Evolutionary conservation across 2,329 filamentous ascomycete species (phyloP).

Genomic region (Ophiostoma novo-ulmi): DNA sequence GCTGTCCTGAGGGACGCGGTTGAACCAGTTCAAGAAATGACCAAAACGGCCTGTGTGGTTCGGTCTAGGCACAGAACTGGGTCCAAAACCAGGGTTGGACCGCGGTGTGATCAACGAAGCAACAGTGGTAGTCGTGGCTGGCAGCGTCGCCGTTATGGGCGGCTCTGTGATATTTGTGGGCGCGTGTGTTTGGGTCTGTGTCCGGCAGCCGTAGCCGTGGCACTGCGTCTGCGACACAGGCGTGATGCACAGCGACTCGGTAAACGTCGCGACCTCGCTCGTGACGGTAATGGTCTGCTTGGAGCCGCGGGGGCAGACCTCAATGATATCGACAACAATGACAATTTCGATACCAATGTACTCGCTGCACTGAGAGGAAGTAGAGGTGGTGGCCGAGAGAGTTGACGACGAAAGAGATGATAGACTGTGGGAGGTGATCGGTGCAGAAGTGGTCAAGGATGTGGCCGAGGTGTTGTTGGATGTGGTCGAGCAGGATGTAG

Average conservation of each 20-base stretch:
- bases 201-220: slow-evolving; percentile 22
- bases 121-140: neutral
- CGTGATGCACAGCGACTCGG: slow-evolving; percentile 19
- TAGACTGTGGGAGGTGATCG: neutral
- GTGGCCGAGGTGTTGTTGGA: neutral
- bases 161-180: neutral
- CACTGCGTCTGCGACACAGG: slow-evolving; percentile 4
- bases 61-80: neutral
- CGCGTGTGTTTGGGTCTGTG: neutral
- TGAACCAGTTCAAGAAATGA: slow-evolving; percentile 6
- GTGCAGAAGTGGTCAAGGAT: neutral
- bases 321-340: slow-evolving; percentile 24
- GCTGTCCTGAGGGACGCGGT: neutral
- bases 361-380: slow-evolving; percentile 9
- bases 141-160: neutral
- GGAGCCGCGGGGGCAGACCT: slow-evolving; percentile 20
- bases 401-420: neutral
- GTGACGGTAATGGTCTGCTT: slow-evolving; percentile 15
- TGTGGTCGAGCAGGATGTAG: neutral
- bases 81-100: neutral
- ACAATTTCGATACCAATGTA: slow-evolving; percentile 23
- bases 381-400: neutral
- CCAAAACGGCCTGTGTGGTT: neutral
- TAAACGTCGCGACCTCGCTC: slow-evolving; percentile 20
- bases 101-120: neutral